Base-by-base conservation (phyloP, 805 yeast genomes). In the Starmerella tilneyi region DNA sequence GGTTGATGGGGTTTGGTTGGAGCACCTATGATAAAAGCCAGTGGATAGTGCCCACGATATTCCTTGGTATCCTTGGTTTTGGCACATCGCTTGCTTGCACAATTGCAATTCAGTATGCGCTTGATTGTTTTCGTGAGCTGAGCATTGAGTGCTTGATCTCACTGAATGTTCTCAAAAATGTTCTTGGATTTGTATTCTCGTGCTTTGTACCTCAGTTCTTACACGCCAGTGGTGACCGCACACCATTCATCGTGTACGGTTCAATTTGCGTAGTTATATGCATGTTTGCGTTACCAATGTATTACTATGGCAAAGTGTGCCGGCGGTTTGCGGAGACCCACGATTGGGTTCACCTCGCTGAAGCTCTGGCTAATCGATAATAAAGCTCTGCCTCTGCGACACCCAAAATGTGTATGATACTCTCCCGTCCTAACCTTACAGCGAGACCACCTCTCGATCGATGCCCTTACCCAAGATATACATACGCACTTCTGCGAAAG, bases 131-230 rank as follows among this genome's bases (percentile, higher is more conserved):
- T 13, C 40, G 29, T n/a, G 40, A 36, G 4, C 7, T 36, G 15
- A 36, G 22, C 13, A 36, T 17, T 15, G 40, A 36, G 29, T 36
- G 40, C 21, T 22, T 36, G 5, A n/a, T 36, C 16, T 8, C 40
- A 5, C 21, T 36, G n/a, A 36, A 36, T 24, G 20, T 36, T 2
- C 21, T 36, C 3, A 24, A 36, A 17, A 36, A 36, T 12, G 4
- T 36, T 5, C 13, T 36, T 2, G 40, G 40, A 8, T 36, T 36
- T 11, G 40, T 24, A 1, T 36, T 36, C 24, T 36, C 40, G 15
- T 36, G 40, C 40, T 36, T 36, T n/a, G 40, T 36, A 9, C 40
- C 40, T 8, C 40, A 36, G 17, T 36, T 36, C 13, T 15, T 36
- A 3, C 40, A 36, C 21, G 15, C 24, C 16, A 16, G 6, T 9